Evolutionary conservation across 2,329 filamentous ascomycete genomes (phyloP), one percentile per base, ranked within the genome.

Genomic region (Ophiostoma tasmaniense): DNA sequence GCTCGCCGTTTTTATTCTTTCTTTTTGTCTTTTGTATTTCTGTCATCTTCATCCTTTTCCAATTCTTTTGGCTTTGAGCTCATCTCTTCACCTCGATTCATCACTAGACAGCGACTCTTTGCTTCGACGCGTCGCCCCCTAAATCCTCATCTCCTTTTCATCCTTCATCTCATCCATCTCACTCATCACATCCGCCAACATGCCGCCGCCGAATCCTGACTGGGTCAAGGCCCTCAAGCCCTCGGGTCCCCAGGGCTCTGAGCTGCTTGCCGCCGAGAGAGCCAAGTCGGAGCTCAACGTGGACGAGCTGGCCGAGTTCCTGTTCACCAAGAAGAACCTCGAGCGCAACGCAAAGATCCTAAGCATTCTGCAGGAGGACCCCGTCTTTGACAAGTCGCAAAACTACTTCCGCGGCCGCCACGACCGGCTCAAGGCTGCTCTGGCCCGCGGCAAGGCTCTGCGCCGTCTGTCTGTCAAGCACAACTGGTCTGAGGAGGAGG

Each of bases 351-450:
- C 84, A 1, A 80, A 80, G 30, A 82, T 93, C 35, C 79, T 92
- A 6, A 79, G 84, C 65, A 82, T 91, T n/a, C 82, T 93, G 5
- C 80, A 88, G 73, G 77, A 82, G 0, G 89, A 93, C 70, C 85
- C 86, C 67, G 83, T 92, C 69, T 93, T 93, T 73, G 89, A 93
- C 78, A 93, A 93, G 80, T 87, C 87, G 2, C 87, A 90, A 72
- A 92, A 92, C 76, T 91, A 92, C 79, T 91, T 90, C 76, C 83
- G 86, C 73, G 89, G 90, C 59, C 82, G 90, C 62, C 82, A 86
- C 33, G 89, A 90, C 71, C 84, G 87, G 66, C 88, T 93, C 74
- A 85, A 91, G 75, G 85, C 84, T 42, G 85, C 90, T 1, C 81
- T 94, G 68, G 89, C 86, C 6, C 82, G 90, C 70, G 89, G 83